These are phyloP conservation scores for Heliosperma pusillum DNA, from an alignment of 148 eudicot genomes.

Conservation along the genomic window DNA sequence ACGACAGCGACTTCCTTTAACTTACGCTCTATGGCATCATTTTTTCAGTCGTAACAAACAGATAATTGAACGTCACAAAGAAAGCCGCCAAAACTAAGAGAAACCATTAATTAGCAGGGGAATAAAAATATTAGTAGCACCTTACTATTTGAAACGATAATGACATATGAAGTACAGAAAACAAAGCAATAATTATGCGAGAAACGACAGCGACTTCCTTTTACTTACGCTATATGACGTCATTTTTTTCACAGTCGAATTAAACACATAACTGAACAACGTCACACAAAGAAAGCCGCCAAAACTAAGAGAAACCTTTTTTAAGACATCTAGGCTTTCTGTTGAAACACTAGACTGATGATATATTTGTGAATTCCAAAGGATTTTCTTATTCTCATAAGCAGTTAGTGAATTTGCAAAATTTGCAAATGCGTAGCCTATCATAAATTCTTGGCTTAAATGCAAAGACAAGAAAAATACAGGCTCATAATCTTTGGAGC, in stretches of 20 bases:
- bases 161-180: constrained; percentile 4
- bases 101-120: neutral
- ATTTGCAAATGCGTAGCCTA: neutral
- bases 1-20: neutral
- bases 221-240: neutral
- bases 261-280: neutral
- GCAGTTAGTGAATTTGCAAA: neutral
- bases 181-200: neutral
- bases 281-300: neutral
- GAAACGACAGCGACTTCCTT: neutral
- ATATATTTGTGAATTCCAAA: neutral
- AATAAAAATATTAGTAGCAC: neutral
- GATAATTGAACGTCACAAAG: neutral
- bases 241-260: neutral
- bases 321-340: neutral
- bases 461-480: neutral
- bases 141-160: neutral
- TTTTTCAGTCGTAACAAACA: neutral
- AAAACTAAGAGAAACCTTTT: too few species aligned
- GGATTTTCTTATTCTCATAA: neutral
- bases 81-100: neutral
- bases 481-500: neutral
- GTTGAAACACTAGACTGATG: neutral
- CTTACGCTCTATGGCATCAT: neutral
- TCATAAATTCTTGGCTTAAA: neutral